A percentile compares a stretch with the other conserved stretches of the same genome.
phyloP scores from a whole-genome alignment of 2,329 filamentous ascomycete genomes.

The Beauveria medogensis region DNA sequence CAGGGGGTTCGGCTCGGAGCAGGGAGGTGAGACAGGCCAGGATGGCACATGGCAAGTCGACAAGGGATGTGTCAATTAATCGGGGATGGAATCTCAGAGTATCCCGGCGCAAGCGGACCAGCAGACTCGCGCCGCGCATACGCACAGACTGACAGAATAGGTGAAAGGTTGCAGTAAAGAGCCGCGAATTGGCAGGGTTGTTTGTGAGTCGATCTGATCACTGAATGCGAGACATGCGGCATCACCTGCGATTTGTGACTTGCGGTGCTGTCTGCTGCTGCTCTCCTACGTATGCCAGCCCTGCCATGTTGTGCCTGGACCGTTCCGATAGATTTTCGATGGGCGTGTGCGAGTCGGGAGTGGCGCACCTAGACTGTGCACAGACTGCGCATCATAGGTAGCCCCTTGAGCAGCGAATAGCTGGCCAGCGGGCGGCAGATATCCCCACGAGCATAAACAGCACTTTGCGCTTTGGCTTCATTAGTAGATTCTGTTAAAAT shows the following conservation, averaged over 20 bases:
- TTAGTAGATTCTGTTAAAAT: not conserved
- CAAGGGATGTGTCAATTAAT: not conserved
- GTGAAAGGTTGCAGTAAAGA: not conserved
- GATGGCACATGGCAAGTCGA: not conserved
- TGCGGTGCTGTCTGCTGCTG: not conserved
- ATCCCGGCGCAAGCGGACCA: not conserved
- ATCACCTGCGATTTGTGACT: not conserved
- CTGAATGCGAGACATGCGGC: not conserved
- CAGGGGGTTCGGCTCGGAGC: not conserved
- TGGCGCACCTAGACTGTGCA: not conserved
- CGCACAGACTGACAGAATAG: not conserved
- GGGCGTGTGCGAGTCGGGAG: not conserved
- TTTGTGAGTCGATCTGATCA: not conserved
- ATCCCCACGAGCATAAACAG: not conserved
- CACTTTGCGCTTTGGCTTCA: not conserved
- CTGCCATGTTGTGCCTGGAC: not conserved
- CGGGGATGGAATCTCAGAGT: not conserved
- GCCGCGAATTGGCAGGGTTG: not conserved
- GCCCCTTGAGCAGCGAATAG: not conserved
- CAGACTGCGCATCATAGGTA: not conserved
- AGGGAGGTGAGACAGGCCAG: not conserved
- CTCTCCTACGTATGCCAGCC: not conserved
- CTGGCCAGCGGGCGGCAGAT: not conserved
- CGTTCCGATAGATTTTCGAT: not conserved
- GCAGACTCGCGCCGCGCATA: not conserved